Evolutionary conservation across 768 basidiomycete genomes (phyloP), one percentile per base, ranked within the genome.

Genomic region (Calocybe indica): DNA sequence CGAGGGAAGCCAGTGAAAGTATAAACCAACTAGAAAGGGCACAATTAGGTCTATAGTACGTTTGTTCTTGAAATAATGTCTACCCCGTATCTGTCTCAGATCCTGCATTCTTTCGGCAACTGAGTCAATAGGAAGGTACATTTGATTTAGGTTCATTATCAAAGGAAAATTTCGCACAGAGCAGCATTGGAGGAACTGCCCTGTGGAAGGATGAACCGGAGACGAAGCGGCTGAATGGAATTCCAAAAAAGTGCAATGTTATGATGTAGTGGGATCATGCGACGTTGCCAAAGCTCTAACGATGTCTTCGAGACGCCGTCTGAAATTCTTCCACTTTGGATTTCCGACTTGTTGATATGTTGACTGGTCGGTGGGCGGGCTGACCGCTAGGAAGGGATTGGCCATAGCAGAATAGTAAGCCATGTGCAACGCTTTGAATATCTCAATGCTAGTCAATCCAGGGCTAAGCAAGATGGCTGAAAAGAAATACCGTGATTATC

Each of bases 21-120:
- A 56, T 88, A 15, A 66, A 74, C 41, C 68, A 78, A 52, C 58
- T 88, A 43, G 70, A 74, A 33, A 64, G 64, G 54, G 75, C 74
- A 36, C 65, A 63, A 45, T 37, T 82, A 36, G 73, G 70, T 46
- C 52, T 73, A 40, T 66, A 53, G 60, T 50, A 37, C 46, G 13
- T 13, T 13, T 22, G 22, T 22, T 4, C 22, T 22, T 22, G 22
- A 11, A 10, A 14, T 11, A 45, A 63, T 79, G 63, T 80, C 57
- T 70, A 75, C 88, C 87, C 77, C 91, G 90, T 92, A 94, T 92
- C 92, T 94, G 91, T 94, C 91, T 80, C 83, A 85, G 72, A 72
- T 69, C 71, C 70, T 68, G 81, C 69, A 53, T 59, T 69, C 78
- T 88, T 60, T 49, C 65, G 68, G 72, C 70, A 79, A 69, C 80